phyloP scores from a whole-genome alignment of 2,329 filamentous ascomycete genomes.

The Truncatella angustata region DNA sequence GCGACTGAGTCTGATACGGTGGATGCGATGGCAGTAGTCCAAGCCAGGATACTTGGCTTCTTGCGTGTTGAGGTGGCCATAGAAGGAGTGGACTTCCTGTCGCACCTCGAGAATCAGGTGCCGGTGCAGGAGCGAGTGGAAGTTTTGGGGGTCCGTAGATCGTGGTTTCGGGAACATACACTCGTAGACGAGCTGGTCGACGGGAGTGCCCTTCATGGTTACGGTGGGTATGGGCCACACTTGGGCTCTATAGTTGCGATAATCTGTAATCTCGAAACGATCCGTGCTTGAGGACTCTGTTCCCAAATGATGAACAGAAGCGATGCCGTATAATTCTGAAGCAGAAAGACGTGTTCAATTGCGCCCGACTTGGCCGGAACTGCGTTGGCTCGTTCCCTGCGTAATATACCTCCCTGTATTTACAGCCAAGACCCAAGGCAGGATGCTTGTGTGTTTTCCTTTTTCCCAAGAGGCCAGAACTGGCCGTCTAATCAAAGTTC shows the following conservation, averaged over 20 bases:
- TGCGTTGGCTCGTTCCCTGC: background rate
- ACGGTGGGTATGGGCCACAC: background rate
- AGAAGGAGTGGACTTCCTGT: constrained; percentile 75
- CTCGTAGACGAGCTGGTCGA: constrained; percentile 73
- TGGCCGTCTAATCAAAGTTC: background rate
- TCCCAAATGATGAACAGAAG: background rate
- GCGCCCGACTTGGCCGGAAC: background rate
- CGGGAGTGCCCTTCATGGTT: constrained; percentile 68
- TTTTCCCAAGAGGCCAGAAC: background rate
- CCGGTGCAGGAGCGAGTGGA: constrained; percentile 67
- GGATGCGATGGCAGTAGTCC: constrained; percentile 71
- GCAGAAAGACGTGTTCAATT: background rate
- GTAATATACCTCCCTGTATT: background rate
- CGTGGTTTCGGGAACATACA: constrained; percentile 69
- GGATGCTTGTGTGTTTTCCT: background rate
- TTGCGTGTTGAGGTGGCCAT: constrained; percentile 74
- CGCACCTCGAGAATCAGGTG: constrained; percentile 75
- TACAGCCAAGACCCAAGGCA: background rate
- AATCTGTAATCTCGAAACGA: background rate
- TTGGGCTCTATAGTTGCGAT: background rate
- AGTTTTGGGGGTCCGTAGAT: constrained; percentile 67
- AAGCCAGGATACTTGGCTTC: constrained; percentile 81
- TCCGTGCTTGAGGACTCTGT: background rate
- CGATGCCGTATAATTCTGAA: background rate
- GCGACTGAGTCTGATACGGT: constrained; percentile 74